phyloP scores from a whole-genome alignment of 139 green algal species.

The Yamagishiella unicocca region DNA sequence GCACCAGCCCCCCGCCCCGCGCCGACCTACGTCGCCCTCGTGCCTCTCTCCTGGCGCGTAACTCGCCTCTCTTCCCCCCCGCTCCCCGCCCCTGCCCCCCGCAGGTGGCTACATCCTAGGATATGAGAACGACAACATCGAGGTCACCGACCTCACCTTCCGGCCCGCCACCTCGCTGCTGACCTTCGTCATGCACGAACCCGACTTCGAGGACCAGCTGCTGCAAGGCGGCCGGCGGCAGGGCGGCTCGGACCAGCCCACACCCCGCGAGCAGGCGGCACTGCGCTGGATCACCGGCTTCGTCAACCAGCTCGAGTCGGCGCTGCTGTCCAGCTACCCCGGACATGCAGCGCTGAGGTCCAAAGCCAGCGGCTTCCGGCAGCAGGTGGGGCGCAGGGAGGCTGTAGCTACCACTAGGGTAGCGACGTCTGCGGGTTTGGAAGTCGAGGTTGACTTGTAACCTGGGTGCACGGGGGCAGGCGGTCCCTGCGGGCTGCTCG shows the following conservation, averaged over 20 bases:
- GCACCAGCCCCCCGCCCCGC: no score
- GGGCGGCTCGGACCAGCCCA: not conserved
- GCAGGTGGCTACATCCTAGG: constrained; percentile 63
- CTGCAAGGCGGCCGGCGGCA: not conserved
- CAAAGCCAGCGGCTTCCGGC: not conserved
- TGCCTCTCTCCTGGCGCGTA: no score
- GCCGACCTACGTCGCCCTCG: no score
- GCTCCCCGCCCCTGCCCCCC: not conserved
- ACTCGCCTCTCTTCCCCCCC: no score
- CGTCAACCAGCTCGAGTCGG: constrained; percentile 40
- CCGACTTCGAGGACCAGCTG: constrained; percentile 13
- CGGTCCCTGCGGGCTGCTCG: no score
- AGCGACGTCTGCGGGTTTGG: no score
- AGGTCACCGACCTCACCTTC: constrained; percentile 28
- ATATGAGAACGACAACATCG: constrained; percentile 70
- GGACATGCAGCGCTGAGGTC: not conserved
- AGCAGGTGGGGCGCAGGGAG: not conserved
- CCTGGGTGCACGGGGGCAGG: no score
- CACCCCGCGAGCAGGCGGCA: constrained; percentile 3
- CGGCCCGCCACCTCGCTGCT: constrained; percentile 25
- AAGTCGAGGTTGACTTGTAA: no score
- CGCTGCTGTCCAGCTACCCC: constrained; percentile 38
- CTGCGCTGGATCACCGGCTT: constrained; percentile 26
- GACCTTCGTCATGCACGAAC: constrained; percentile 22
- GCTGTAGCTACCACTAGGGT: not conserved